phyloP scores from a whole-genome alignment of 306 rosid genomes.

The Lathyrus aphaca region DNA sequence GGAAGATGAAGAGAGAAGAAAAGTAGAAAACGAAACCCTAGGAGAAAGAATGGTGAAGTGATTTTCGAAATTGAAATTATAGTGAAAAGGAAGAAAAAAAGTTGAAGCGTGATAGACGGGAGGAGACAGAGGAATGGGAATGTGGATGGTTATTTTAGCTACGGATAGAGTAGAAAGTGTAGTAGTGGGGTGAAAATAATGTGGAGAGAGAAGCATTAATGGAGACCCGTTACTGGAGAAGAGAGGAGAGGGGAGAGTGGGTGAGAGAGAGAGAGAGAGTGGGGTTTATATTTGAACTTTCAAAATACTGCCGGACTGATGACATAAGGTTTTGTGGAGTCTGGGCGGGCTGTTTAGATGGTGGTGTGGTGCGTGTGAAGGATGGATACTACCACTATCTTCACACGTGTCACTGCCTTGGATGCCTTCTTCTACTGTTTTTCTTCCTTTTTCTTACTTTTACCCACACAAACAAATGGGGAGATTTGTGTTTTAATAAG shows the following conservation, averaged over 20 bases:
- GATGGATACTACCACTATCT: not conserved
- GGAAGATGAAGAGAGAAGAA: not conserved
- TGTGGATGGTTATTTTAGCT: constrained; percentile 2
- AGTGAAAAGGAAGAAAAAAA: not conserved
- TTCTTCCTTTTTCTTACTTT: not conserved
- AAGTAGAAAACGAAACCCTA: constrained; percentile 47
- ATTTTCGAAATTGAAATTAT: not conserved
- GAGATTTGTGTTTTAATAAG: not conserved
- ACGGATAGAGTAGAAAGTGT: constrained; percentile 17
- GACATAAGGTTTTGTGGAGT: not conserved
- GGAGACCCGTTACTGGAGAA: not conserved
- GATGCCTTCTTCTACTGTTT: not conserved
- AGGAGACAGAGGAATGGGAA: constrained; percentile 12
- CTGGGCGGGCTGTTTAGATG: not conserved
- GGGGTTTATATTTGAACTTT: not conserved
- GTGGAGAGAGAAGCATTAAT: not conserved
- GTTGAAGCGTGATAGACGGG: constrained; percentile 10
- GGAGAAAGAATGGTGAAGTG: not conserved
- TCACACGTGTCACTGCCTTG: constrained; percentile 1
- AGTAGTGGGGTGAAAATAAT: not conserved
- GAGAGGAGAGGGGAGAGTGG: not conserved
- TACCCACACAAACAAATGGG: not conserved
- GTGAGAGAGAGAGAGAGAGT: not conserved
- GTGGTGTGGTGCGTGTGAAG: not conserved
- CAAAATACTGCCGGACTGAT: not conserved